Conservation (phyloP, 768 basidiomycete species). For the Tulasnella sp. region DNA sequence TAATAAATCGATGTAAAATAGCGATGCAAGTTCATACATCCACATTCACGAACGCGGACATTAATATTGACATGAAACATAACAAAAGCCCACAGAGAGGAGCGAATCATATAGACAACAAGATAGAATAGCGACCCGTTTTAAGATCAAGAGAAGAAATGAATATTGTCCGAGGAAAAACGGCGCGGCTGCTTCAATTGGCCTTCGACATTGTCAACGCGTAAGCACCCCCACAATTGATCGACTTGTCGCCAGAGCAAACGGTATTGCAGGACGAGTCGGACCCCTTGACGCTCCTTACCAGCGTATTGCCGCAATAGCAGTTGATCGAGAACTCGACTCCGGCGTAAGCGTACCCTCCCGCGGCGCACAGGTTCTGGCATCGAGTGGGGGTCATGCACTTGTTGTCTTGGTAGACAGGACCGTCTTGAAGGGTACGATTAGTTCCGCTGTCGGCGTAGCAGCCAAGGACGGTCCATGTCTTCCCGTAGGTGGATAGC, state of each 20-base stretch:
- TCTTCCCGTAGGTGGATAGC: neutral
- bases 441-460: neutral
- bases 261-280: neutral
- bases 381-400: neutral
- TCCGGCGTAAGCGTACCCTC: neutral
- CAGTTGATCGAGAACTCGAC: constrained; percentile 4
- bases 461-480: neutral
- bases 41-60: neutral
- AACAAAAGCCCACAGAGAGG: neutral
- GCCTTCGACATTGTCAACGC: neutral
- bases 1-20: neutral
- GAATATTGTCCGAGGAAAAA: neutral
- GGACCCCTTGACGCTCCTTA: neutral
- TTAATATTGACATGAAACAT: neutral
- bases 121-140: neutral
- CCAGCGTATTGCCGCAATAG: neutral
- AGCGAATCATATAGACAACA: neutral
- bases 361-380: neutral
- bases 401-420: neutral
- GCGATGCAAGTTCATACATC: neutral
- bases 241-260: neutral
- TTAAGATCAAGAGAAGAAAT: neutral
- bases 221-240: neutral
- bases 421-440: neutral
- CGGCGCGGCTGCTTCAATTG: neutral